Conservation (phyloP, 2,329 filamentous ascomycete species). For the Colletotrichum ledebouriae region DNA sequence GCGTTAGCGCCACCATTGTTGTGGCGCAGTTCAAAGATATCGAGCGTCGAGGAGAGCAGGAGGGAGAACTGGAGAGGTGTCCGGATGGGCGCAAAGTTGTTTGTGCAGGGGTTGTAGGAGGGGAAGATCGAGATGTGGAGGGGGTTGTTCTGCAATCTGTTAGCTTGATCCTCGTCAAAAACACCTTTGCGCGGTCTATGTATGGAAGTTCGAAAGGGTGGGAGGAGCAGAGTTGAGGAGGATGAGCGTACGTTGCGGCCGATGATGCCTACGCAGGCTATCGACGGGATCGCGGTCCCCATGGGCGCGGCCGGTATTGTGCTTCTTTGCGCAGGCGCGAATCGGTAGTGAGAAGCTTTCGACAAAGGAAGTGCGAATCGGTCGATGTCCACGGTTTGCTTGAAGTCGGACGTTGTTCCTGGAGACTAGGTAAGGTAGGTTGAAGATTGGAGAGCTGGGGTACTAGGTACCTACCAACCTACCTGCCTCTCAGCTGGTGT, state of each 20-base stretch:
- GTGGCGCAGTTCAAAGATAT: conserved; percentile 90
- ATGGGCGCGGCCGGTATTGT: conserved; percentile 51
- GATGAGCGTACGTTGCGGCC: conserved; percentile 81
- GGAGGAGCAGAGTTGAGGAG: conserved; percentile 6
- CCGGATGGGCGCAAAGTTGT: conserved; percentile 69
- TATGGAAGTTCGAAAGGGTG: neutral
- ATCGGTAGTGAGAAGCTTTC: neutral
- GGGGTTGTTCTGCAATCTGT: conserved; percentile 84
- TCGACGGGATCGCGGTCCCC: conserved; percentile 78
- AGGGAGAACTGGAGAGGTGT: conserved; percentile 92
- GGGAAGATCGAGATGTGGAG: conserved; percentile 94
- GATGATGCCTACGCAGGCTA: conserved; percentile 94
- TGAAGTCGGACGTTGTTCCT: conserved; percentile 16
- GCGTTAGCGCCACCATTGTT: conserved; percentile 70
- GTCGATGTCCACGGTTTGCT: neutral
- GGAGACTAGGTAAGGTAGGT: neutral
- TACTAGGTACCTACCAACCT: conserved; percentile 16
- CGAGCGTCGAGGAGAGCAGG: conserved; percentile 89
- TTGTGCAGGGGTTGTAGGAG: conserved; percentile 71
- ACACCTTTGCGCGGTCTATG: too few species aligned
- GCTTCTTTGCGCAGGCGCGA: conserved; percentile 2
- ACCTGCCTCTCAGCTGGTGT: conserved; percentile 22
- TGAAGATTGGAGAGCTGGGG: conserved; percentile 36
- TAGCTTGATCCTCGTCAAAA: conserved; percentile 14
- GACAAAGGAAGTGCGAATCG: neutral